Evolutionary conservation across 106 monocot genomes (phyloP), one percentile per base, ranked within the genome.

Genomic region (Cymbidium sinense): DNA sequence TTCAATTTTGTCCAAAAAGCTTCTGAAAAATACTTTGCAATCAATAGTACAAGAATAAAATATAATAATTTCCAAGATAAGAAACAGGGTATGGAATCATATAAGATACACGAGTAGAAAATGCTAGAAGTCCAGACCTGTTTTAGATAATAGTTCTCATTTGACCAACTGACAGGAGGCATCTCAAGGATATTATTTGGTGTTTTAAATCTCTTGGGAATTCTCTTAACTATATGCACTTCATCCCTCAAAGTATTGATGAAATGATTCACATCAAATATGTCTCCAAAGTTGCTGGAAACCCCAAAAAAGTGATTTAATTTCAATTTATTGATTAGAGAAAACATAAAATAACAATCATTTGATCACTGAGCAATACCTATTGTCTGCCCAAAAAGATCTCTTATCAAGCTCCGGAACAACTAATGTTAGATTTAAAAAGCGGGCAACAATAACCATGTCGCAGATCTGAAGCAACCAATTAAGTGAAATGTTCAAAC

Each of bases 301-400:
- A 36, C 67, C 51, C 61, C 67, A 77, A n/a, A 31, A 78, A 69
- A 34, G 21, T 80, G 25, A 77, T 81, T 75, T 50, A 37, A 18
- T 50, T 77, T 31, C 3, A 21, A 52, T 8, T 2, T 73, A 25
- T 33, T 67, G 23, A 44, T 28, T 21, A 50, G 2, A 34, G 0
- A 80, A 71, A 37, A 11, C 5, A 70, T 17, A 50, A 82, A 31
- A 15, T 70, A 70, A n/a, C 2, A 62, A 1, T 43, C 44, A 50
- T 72, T 35, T 34, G 51, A 34, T 0, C 12, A 76, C 58, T 23
- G 18, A 35, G 55, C 71, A 76, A 35, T 82, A 96, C 96, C 96
- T 96, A 13, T 82, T 87, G 81, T 96, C 96, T 70, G 93, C 93
- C 96, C 96, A 96, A 80, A 96, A 96, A 76, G 96, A 96, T 77